Evolutionary conservation across 371 early-diverging fungal species (phyloP), one percentile per base, ranked within the genome.

Genomic region (Circinella minor): DNA sequence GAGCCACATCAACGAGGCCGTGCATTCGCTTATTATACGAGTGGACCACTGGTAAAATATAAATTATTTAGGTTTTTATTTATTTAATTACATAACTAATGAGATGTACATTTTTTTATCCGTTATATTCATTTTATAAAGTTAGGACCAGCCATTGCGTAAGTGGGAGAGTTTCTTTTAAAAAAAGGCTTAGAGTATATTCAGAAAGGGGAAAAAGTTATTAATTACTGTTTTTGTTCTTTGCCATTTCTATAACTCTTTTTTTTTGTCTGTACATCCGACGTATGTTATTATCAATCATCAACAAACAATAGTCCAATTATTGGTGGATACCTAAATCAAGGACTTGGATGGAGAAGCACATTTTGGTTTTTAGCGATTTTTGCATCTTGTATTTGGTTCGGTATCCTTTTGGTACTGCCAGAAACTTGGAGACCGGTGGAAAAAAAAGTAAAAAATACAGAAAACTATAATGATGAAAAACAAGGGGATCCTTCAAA

Each of bases 311-410:
- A 18, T 3, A 80, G 85, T 0, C 82, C 85, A 0, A 80, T 85
- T 51, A 72, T 85, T 59, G 85, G 85, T 10, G 85, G 85, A 10
- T 81, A 80, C 39, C 66, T 85, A 9, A 85, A 77, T 57, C 64
- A 81, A 71, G 81, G 74, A 4, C 71, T 82, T 34, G 85, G 85
- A 3, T 85, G 82, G 83, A 72, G 77, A 66, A 80, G 80, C 38
- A 82, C 61, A 37, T 78, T 85, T 64, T 81, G 75, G 74, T 82
- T 82, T 46, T 51, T 85, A 38, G 63, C 81, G 3, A 74, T 67
- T 70, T 79, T 64, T 72, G 74, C 75, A 74, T 76, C 55, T 47
- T 77, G 57, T 36, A 65, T 74, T 18, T 81, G 81, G 76, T 11
- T 81, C 1, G 68, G 69, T 4, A 72, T 82, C 20, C 46, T 85